Percentiles rank a stretch among this genome's conserved stretches.
Conservation (phyloP, 1,139 yeast species). For the Ogataea hybrid region DNA sequence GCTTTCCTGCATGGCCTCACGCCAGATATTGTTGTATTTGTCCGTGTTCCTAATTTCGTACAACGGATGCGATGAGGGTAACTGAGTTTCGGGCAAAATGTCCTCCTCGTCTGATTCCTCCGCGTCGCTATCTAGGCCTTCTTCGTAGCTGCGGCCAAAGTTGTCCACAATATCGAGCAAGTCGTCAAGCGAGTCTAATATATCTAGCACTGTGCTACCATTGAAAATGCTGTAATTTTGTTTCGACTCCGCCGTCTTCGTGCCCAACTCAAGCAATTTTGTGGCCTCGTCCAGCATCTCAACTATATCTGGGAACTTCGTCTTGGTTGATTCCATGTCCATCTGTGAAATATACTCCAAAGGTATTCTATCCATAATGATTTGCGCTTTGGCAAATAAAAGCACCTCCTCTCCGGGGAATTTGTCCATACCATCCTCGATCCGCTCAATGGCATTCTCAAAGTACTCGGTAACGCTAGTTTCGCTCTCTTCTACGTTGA, state of each 20-base stretch:
- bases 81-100: conserved; percentile 31
- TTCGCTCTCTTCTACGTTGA: conserved; percentile 40
- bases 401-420: conserved; percentile 46
- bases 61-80: conserved; percentile 54
- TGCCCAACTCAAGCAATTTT: conserved; percentile 44
- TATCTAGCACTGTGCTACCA: conserved; percentile 25
- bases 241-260: conserved; percentile 33
- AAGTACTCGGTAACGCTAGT: conserved; percentile 49
- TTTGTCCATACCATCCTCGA: conserved; percentile 54
- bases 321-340: conserved; percentile 37
- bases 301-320: conserved; percentile 35
- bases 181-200: conserved; percentile 44
- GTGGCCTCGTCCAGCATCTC: conserved; percentile 45
- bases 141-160: conserved; percentile 55
- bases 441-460: conserved; percentile 70
- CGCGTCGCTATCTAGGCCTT: conserved; percentile 49
- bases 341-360: conserved; percentile 53
- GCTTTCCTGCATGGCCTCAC: conserved; percentile 48
- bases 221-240: conserved; percentile 21
- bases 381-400: conserved; percentile 51
- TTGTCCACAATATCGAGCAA: conserved; percentile 62
- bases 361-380: conserved; percentile 57
- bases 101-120: conserved; percentile 37
- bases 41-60: conserved; percentile 34
- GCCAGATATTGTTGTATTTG: conserved; percentile 54